Percentiles rank a stretch among this genome's conserved stretches.
These are phyloP conservation scores for Sphaerobolus stellatus DNA, from an alignment of 1,284 basidiomycete genomes.

Conservation along the genomic window DNA sequence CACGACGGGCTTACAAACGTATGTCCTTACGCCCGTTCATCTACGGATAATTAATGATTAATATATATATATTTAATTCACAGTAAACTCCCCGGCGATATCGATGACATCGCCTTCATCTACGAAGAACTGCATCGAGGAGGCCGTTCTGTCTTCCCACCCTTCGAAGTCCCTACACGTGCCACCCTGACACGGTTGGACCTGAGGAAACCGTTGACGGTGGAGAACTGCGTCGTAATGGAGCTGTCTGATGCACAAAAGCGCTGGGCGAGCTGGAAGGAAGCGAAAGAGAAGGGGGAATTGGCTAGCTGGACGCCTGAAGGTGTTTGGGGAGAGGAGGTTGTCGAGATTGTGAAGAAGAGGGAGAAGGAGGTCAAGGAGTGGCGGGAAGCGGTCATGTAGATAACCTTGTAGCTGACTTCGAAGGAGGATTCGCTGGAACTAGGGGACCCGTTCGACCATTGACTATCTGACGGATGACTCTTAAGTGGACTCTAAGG, in stretches of 20 bases:
- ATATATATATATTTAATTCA: too few relatives aligned
- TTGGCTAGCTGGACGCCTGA: slow-evolving; percentile 33
- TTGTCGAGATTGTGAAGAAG: slow-evolving; percentile 52
- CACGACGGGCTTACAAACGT: slow-evolving; percentile 43
- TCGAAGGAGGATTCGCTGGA: too few relatives aligned
- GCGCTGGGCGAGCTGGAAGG: slow-evolving; percentile 57
- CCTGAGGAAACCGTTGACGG: slow-evolving; percentile 53
- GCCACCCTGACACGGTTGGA: slow-evolving; percentile 84
- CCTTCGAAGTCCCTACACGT: slow-evolving; percentile 66
- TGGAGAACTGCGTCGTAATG: slow-evolving; percentile 82
- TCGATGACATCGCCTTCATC: slow-evolving; percentile 78
- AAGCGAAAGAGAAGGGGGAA: slow-evolving; percentile 38
- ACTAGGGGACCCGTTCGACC: too few relatives aligned
- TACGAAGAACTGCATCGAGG: slow-evolving; percentile 82
- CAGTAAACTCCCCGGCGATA: too few relatives aligned
- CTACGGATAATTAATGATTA: too few relatives aligned
- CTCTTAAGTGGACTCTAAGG: too few relatives aligned
- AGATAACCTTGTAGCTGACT: too few relatives aligned
- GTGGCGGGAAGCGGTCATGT: slow-evolving; percentile 20
- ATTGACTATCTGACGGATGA: too few relatives aligned
- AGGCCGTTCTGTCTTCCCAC: slow-evolving; percentile 77
- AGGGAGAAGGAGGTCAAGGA: slow-evolving; percentile 46
- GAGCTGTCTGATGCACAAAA: slow-evolving; percentile 70
- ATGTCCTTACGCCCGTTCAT: too few relatives aligned
- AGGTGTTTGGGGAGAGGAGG: slow-evolving; percentile 67